Percentiles rank a stretch among this genome's conserved stretches.
Conservation (phyloP, 768 basidiomycete species). For the Tricholoma sp. region DNA sequence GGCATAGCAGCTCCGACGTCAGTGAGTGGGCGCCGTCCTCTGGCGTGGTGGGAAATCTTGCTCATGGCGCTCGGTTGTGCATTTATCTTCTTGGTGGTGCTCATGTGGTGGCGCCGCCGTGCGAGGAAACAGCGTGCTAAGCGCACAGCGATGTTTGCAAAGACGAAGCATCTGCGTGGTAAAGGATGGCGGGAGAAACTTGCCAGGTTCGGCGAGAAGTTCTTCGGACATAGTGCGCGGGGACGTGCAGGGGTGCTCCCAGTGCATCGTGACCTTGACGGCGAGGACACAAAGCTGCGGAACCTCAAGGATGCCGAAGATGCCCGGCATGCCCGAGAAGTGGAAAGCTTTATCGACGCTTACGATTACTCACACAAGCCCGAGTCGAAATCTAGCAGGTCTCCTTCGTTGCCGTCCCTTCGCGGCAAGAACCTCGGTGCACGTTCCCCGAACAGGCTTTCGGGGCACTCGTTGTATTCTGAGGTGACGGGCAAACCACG, state of each 20-base stretch:
- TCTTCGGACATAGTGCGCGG: slow-evolving; percentile 45
- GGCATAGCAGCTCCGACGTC: slow-evolving; percentile 52
- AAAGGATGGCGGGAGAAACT: slow-evolving; percentile 55
- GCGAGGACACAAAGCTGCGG: slow-evolving; percentile 46
- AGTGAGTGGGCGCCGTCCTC: slow-evolving; percentile 24
- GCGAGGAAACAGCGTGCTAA: slow-evolving; percentile 65
- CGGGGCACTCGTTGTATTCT: slow-evolving; percentile 59
- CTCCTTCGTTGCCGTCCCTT: slow-evolving; percentile 41
- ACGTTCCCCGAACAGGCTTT: slow-evolving; percentile 26
- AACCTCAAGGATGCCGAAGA: slow-evolving; percentile 47
- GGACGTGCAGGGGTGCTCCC: slow-evolving; percentile 14
- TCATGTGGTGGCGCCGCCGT: slow-evolving; percentile 67
- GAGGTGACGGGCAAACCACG: slow-evolving; percentile 61
- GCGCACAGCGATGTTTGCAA: slow-evolving; percentile 60
- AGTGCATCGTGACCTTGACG: slow-evolving; percentile 19
- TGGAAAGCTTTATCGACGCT: slow-evolving; percentile 50
- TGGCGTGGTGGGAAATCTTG: slow-evolving; percentile 82
- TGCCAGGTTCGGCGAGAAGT: slow-evolving; percentile 47
- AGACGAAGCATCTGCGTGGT: slow-evolving; percentile 47
- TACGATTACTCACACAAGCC: slow-evolving; percentile 38
- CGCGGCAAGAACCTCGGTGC: slow-evolving; percentile 12
- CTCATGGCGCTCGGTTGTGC: slow-evolving; percentile 79
- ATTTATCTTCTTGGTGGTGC: slow-evolving; percentile 64
- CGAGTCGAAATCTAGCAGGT: slow-evolving; percentile 30
- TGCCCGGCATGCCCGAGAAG: slow-evolving; percentile 39